A percentile compares a stretch with the other conserved stretches of the same genome.
Conservation (phyloP, 164 flowering plant genomes). For the Tinospora cordifolia region DNA sequence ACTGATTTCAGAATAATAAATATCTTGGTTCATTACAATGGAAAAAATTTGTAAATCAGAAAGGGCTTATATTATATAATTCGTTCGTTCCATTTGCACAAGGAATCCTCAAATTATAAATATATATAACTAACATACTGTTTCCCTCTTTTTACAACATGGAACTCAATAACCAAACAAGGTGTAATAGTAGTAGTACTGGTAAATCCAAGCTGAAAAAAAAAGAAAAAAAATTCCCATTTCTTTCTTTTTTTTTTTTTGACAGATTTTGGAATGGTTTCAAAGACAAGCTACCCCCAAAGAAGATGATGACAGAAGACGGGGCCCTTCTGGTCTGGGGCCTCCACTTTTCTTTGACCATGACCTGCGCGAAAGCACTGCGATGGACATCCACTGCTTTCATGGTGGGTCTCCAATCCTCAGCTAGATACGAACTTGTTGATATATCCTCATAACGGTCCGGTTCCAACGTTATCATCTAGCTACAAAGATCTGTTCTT, state of each 20-base stretch:
- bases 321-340: constrained; percentile 13
- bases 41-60: too few relatives aligned
- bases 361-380: constrained; percentile 30
- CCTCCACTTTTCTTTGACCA: constrained; percentile 40
- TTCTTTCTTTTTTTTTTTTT: background rate
- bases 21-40: too few relatives aligned
- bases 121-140: too few relatives aligned
- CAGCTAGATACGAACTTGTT: constrained; percentile 22
- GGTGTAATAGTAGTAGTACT: too few relatives aligned
- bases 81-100: too few relatives aligned
- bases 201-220: too few relatives aligned
- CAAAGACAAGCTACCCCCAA: constrained; percentile 28
- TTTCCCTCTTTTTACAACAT: too few relatives aligned
- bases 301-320: constrained; percentile 20
- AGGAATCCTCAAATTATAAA: too few relatives aligned
- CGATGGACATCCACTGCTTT: constrained; percentile 52
- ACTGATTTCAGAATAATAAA: background rate
- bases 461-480: constrained; percentile 19
- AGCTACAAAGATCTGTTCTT: constrained; percentile 24
- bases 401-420: constrained; percentile 38
- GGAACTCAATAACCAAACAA: too few relatives aligned
- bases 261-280: constrained; percentile 20
- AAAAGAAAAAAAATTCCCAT: background rate
- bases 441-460: constrained; percentile 13
- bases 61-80: too few relatives aligned